Percentiles rank a stretch among this genome's conserved stretches.
Evolutionary conservation across 805 yeast species (phyloP).

Genomic region (Torulaspora maleeae): DNA sequence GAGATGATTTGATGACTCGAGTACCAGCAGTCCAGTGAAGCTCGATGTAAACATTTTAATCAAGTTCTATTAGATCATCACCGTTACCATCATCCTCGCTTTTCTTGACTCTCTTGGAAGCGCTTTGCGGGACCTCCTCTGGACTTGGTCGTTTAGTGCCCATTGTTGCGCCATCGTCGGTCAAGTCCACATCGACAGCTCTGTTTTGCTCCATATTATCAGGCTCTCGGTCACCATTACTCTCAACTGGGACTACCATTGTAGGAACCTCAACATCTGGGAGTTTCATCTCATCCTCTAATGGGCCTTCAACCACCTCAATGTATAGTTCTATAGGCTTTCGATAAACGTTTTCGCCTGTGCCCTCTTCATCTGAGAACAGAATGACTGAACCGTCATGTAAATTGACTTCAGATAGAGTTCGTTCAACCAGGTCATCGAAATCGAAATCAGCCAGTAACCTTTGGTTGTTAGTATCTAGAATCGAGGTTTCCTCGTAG

Average conservation of each 20-base stretch:
- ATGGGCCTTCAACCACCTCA: conserved; percentile 22
- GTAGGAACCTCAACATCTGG: conserved; percentile 37
- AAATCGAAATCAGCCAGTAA: conserved; percentile 82
- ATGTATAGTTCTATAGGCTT: conserved; percentile 62
- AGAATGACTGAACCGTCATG: conserved; percentile 57
- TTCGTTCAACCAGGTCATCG: conserved; percentile 61
- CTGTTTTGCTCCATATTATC: conserved; percentile 17
- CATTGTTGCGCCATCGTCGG: conserved; percentile 4
- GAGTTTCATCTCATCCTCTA: conserved; percentile 19
- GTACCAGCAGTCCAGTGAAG: background rate
- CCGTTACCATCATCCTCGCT: conserved; percentile 16
- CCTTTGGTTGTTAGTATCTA: conserved; percentile 40
- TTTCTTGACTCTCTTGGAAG: conserved; percentile 4
- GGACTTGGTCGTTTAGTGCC: conserved; percentile 7
- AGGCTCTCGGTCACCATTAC: background rate
- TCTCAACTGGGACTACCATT: conserved; percentile 13
- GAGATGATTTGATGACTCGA: conserved; percentile 5
- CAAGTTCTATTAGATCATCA: conserved; percentile 19
- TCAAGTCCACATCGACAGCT: conserved; percentile 16
- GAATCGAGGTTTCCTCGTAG: conserved; percentile 35
- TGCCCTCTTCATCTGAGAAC: conserved; percentile 77
- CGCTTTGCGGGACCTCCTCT: conserved; percentile 8
- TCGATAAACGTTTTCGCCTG: conserved; percentile 28
- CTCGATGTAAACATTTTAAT: background rate
- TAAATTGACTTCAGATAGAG: conserved; percentile 52